phyloP scores from a whole-genome alignment of 768 basidiomycete species.

The Strobilomyces echinocephalus region DNA sequence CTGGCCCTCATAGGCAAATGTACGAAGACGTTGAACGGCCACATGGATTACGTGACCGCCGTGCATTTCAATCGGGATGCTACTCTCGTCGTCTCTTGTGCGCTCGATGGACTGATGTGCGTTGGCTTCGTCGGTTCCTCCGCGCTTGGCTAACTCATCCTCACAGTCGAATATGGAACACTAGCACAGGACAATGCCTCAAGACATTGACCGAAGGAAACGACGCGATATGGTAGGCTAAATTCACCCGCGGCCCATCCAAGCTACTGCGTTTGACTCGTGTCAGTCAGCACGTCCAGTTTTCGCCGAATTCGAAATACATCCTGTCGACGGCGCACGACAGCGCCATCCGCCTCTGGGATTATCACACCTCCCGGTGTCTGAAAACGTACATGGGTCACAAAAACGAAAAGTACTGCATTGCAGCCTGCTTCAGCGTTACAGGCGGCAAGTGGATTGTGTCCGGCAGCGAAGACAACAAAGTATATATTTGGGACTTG shows the following conservation, averaged over 20 bases:
- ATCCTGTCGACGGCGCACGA: conserved; percentile 93
- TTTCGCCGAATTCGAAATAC: conserved; percentile 94
- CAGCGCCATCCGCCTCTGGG: conserved; percentile 90
- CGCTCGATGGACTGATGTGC: conserved; percentile 91
- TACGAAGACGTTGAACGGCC: conserved; percentile 83
- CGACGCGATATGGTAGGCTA: conserved; percentile 67
- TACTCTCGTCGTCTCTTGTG: conserved; percentile 84
- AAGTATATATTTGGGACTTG: conserved; percentile 87
- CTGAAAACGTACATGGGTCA: conserved; percentile 90
- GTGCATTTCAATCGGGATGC: conserved; percentile 94
- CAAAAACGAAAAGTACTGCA: conserved; percentile 76
- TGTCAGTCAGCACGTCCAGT: conserved; percentile 79
- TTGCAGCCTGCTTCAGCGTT: conserved; percentile 78
- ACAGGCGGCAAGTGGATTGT: conserved; percentile 89
- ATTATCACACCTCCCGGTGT: conserved; percentile 86
- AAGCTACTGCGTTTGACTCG: background rate
- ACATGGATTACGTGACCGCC: conserved; percentile 91
- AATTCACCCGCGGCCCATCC: background rate
- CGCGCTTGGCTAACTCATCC: background rate
- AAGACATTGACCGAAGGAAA: conserved; percentile 93
- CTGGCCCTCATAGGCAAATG: conserved; percentile 55
- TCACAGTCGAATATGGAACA: conserved; percentile 91
- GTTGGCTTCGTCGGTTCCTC: conserved; percentile 25
- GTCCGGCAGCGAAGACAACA: conserved; percentile 87
- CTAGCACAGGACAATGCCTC: conserved; percentile 86